These are phyloP conservation scores for Mortierella sp. DNA, from an alignment of 371 early-diverging fungal genomes.

Conservation along the genomic window DNA sequence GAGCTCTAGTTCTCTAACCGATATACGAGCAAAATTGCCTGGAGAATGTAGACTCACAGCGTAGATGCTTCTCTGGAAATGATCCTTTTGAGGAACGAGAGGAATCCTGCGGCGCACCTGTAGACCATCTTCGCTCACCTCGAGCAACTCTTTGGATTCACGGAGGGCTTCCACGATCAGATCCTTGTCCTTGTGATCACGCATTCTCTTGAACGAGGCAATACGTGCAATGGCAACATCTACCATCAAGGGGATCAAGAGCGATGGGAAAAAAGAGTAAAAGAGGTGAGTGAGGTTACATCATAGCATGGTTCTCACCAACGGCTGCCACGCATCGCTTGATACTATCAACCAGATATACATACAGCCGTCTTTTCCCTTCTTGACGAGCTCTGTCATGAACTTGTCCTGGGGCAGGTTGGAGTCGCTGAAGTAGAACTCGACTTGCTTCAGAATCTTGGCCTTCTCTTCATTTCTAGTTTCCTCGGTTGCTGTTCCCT, in stretches of 20 bases:
- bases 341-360: no score
- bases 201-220: constrained; percentile 77
- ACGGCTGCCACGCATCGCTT: no score
- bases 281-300: background rate
- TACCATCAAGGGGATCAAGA: background rate
- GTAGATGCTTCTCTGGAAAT: constrained; percentile 65
- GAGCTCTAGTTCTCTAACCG: background rate
- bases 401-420: constrained; percentile 80
- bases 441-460: constrained; percentile 77
- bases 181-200: constrained; percentile 64
- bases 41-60: constrained; percentile 53
- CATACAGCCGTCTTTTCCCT: constrained; percentile 67
- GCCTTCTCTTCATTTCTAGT: constrained; percentile 50
- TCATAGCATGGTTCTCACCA: no score
- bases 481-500: background rate
- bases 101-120: constrained; percentile 71
- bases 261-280: background rate
- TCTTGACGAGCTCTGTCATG: constrained; percentile 64
- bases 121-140: constrained; percentile 67
- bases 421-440: constrained; percentile 84
- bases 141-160: constrained; percentile 61
- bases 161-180: constrained; percentile 67
- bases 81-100: constrained; percentile 58
- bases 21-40: background rate
- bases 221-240: constrained; percentile 45